Evolutionary conservation across 768 basidiomycete genomes (phyloP).

Genomic region (Phaffia australis): DNA sequence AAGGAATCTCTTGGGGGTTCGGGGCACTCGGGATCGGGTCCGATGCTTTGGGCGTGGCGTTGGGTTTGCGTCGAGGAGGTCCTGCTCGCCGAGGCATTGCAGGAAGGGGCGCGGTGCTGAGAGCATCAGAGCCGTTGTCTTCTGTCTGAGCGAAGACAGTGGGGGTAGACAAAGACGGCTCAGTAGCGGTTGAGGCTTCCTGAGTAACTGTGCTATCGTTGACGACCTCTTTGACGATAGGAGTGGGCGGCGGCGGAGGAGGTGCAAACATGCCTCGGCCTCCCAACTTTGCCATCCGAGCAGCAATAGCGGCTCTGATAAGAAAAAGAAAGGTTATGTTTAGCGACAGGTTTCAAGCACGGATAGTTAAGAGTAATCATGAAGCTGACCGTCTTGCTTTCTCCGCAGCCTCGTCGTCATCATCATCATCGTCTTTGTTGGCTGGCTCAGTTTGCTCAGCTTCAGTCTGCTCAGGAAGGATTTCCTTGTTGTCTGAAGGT

Average conservation of each 20-base stretch:
- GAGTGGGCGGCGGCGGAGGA: background rate
- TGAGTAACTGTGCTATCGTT: background rate
- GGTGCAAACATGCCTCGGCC: conserved; percentile 41
- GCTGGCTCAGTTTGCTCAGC: conserved; percentile 8
- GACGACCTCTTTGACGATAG: conserved; percentile 2
- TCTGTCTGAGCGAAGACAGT: background rate
- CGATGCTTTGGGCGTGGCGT: conserved; percentile 9
- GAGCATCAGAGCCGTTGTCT: conserved; percentile 7
- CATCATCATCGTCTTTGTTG: conserved; percentile 38
- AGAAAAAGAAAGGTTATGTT: background rate
- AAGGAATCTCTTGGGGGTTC: conserved; percentile 31
- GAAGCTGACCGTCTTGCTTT: conserved; percentile 22
- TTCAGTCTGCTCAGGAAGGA: too few relatives aligned
- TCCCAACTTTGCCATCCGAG: conserved; percentile 84
- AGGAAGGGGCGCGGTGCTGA: conserved; percentile 24
- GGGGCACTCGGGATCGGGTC: conserved; percentile 9
- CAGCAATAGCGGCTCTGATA: conserved; percentile 65
- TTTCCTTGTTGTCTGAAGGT: background rate
- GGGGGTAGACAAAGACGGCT: background rate
- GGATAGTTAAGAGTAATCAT: background rate
- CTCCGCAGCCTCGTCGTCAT: conserved; percentile 30
- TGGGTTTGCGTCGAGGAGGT: conserved; percentile 25
- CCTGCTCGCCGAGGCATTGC: conserved; percentile 29
- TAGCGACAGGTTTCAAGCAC: background rate
- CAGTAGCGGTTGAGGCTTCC: background rate